Evolutionary conservation across 352 stramenopile genomes (phyloP).

Genomic region (Pythium pyrilobum): DNA sequence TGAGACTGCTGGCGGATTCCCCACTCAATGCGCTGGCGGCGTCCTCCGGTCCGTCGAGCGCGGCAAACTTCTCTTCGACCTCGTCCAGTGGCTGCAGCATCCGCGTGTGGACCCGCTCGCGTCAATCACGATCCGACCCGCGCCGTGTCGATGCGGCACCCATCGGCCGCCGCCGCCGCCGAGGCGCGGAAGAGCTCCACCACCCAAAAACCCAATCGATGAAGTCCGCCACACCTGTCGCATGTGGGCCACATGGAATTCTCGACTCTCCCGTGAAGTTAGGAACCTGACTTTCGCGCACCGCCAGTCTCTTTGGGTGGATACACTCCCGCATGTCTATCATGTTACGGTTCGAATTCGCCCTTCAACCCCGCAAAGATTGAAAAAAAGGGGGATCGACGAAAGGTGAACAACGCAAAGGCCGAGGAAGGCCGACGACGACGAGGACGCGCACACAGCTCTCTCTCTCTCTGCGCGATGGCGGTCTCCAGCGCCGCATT

Average conservation of each 20-base stretch:
- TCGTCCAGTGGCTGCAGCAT: slow-evolving; percentile 49
- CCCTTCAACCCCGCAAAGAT: too few relatives aligned
- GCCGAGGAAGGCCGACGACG: too few relatives aligned
- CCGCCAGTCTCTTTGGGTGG: too few relatives aligned
- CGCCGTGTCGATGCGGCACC: background rate
- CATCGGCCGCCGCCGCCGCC: background rate
- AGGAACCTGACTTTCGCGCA: background rate
- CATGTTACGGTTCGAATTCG: slow-evolving; percentile 14
- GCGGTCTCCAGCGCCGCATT: slow-evolving; percentile 10
- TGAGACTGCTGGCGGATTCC: too few relatives aligned
- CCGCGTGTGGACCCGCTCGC: slow-evolving; percentile 3
- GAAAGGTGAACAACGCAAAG: too few relatives aligned
- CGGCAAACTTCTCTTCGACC: slow-evolving; percentile 27
- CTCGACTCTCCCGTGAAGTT: background rate
- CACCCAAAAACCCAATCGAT: slow-evolving; percentile 15
- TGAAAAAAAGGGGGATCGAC: too few relatives aligned
- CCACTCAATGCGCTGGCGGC: too few relatives aligned
- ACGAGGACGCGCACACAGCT: too few relatives aligned
- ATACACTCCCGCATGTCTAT: too few relatives aligned
- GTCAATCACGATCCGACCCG: slow-evolving; percentile 12
- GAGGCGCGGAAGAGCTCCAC: background rate
- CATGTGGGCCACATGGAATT: slow-evolving; percentile 10
- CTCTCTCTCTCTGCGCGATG: too few relatives aligned
- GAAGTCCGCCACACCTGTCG: background rate
- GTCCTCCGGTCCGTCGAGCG: slow-evolving; percentile 20